These are phyloP conservation scores for Pleurotus cornucopiae DNA, from an alignment of 768 basidiomycete genomes.

Conservation along the genomic window DNA sequence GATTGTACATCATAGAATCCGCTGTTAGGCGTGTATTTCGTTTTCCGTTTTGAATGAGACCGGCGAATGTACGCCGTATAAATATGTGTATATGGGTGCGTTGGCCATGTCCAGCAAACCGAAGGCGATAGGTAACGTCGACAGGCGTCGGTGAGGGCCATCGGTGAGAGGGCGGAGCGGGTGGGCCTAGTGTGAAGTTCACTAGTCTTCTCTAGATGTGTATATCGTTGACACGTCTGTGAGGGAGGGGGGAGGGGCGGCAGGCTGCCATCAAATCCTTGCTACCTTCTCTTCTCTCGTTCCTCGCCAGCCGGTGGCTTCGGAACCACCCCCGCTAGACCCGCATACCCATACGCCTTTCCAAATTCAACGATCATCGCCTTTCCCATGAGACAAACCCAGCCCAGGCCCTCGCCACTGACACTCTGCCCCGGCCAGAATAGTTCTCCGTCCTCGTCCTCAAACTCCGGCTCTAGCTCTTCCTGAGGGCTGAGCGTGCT, in stretches of 20 bases:
- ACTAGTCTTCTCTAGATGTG: neutral
- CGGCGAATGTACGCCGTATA: neutral
- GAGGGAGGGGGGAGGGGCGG: neutral
- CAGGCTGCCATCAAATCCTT: neutral
- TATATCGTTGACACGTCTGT: neutral
- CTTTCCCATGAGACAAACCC: slow-evolving; percentile 85
- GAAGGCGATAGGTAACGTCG: neutral
- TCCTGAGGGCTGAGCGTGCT: slow-evolving; percentile 59
- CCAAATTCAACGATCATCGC: slow-evolving; percentile 85
- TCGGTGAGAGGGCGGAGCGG: too few relatives aligned
- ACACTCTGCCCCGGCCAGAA: slow-evolving; percentile 76
- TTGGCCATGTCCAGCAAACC: neutral
- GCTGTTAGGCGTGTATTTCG: neutral
- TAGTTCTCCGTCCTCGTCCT: slow-evolving; percentile 84
- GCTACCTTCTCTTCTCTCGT: slow-evolving; percentile 8
- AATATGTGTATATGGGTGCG: neutral
- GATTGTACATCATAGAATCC: neutral
- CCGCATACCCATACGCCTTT: slow-evolving; percentile 67
- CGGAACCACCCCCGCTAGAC: slow-evolving; percentile 68
- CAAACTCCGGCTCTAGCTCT: slow-evolving; percentile 77
- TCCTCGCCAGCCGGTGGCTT: slow-evolving; percentile 47
- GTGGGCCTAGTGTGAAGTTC: too few relatives aligned
- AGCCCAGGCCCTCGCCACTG: slow-evolving; percentile 75
- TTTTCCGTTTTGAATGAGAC: neutral
- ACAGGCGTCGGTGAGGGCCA: too few relatives aligned